Percentiles rank a stretch among this genome's conserved stretches.
phyloP scores from a whole-genome alignment of 1,284 basidiomycete genomes.

The Marasmius sp. region DNA sequence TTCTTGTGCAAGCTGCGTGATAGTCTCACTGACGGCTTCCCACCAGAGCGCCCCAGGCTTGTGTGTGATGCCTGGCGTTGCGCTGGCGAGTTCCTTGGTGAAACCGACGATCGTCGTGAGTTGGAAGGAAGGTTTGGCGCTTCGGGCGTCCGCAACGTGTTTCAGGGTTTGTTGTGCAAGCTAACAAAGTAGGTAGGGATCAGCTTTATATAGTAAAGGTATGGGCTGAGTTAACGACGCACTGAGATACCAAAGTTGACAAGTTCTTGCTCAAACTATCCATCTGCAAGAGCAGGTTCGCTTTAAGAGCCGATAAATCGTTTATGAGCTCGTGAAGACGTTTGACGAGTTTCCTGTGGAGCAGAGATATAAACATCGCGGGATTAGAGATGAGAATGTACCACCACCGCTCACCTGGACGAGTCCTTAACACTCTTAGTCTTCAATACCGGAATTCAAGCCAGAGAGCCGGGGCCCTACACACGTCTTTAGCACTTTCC shows the following conservation, averaged over 20 bases:
- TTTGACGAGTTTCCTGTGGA: slow-evolving; percentile 77
- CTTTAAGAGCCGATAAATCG: slow-evolving; percentile 69
- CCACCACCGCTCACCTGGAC: slow-evolving; percentile 59
- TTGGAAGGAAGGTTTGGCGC: slow-evolving; percentile 76
- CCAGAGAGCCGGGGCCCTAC: too few species aligned
- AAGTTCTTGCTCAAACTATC: slow-evolving; percentile 75
- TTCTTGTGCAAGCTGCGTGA: slow-evolving; percentile 71
- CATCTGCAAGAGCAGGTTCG: slow-evolving; percentile 70
- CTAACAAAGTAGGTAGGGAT: slow-evolving; percentile 34
- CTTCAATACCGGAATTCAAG: too few species aligned
- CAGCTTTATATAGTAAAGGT: neutral
- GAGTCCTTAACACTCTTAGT: slow-evolving; percentile 79
- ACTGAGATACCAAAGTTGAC: slow-evolving; percentile 90
- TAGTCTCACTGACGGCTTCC: slow-evolving; percentile 73
- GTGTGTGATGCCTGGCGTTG: slow-evolving; percentile 69
- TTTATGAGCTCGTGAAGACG: slow-evolving; percentile 79
- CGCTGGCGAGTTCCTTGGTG: slow-evolving; percentile 69
- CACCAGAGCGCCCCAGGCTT: slow-evolving; percentile 69
- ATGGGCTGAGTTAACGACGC: slow-evolving; percentile 20
- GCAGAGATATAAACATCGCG: slow-evolving; percentile 6
- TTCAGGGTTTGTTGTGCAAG: slow-evolving; percentile 85
- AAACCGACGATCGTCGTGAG: slow-evolving; percentile 69
- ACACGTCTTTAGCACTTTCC: too few species aligned
- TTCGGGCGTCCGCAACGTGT: slow-evolving; percentile 74
- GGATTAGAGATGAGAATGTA: neutral